Evolutionary conservation across 2,329 filamentous ascomycete genomes (phyloP).

Genomic region (Colletotrichum sojae): DNA sequence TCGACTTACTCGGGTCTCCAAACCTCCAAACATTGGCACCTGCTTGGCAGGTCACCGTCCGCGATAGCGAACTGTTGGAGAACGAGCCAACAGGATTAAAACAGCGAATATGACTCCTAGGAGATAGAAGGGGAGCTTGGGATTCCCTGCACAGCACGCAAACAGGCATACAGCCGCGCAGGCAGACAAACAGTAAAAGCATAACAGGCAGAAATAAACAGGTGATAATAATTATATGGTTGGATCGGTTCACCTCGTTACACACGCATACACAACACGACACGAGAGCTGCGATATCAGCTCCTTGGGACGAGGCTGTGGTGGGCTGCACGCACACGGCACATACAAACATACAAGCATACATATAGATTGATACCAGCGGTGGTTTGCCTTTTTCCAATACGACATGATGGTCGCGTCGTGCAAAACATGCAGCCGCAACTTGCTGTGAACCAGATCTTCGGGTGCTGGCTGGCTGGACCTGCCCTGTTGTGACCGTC

Average conservation of each 20-base stretch:
- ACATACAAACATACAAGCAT: slow-evolving; percentile 4
- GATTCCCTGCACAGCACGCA: slow-evolving; percentile 22
- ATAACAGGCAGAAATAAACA: not conserved
- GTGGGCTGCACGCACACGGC: not conserved
- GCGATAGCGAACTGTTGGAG: slow-evolving; percentile 14
- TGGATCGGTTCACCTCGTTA: slow-evolving; percentile 8
- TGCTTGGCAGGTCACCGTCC: slow-evolving; percentile 4
- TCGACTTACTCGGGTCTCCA: slow-evolving; percentile 26
- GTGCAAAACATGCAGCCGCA: not conserved
- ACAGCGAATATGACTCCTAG: slow-evolving; percentile 10
- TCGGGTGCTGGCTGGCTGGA: not conserved
- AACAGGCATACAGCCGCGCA: slow-evolving; percentile 6
- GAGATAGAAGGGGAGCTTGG: slow-evolving; percentile 8
- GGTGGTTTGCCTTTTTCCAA: not conserved
- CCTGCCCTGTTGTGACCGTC: not conserved
- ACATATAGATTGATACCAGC: slow-evolving; percentile 35
- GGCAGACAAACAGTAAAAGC: slow-evolving; percentile 15
- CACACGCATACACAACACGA: not conserved
- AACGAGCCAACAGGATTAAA: slow-evolving; percentile 4
- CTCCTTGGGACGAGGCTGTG: slow-evolving; percentile 7
- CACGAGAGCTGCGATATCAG: slow-evolving; percentile 7
- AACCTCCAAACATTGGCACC: slow-evolving; percentile 2
- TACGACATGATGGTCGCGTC: not conserved
- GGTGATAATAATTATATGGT: not conserved
- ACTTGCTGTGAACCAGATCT: not conserved